A percentile compares a stretch with the other conserved stretches of the same genome.
phyloP scores from a whole-genome alignment of 2,329 filamentous ascomycete genomes.

The Beauveria bassiana region DNA sequence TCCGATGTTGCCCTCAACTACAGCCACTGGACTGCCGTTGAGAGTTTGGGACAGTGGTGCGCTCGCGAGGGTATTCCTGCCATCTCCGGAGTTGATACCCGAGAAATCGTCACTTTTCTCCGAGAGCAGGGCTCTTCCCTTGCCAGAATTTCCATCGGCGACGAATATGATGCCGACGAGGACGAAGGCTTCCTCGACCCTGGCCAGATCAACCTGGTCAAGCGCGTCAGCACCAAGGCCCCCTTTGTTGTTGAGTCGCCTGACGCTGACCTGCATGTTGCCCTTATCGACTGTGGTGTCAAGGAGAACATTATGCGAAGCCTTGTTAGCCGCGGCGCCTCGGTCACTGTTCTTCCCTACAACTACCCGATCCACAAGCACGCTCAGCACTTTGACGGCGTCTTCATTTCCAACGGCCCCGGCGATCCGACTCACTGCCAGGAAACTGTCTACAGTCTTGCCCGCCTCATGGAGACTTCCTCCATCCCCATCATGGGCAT shows the following conservation, averaged over 20 bases:
- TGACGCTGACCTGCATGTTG: slow-evolving; percentile 79
- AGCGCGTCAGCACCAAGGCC: slow-evolving; percentile 94
- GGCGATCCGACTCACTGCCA: slow-evolving; percentile 97
- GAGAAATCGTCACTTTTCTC: slow-evolving; percentile 90
- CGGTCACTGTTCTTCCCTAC: slow-evolving; percentile 90
- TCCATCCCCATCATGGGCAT: slow-evolving; percentile 95
- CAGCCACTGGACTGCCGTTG: slow-evolving; percentile 97
- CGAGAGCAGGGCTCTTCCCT: slow-evolving; percentile 96
- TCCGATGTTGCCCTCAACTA: slow-evolving; percentile 90
- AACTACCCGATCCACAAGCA: slow-evolving; percentile 98
- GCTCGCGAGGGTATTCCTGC: slow-evolving; percentile 91
- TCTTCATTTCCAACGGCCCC: slow-evolving; percentile 98
- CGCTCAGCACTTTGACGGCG: slow-evolving; percentile 92
- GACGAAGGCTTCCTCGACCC: slow-evolving; percentile 95
- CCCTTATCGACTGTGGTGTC: slow-evolving; percentile 94
- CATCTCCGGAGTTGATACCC: slow-evolving; percentile 94
- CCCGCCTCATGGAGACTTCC: slow-evolving; percentile 82
- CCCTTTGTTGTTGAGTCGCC: slow-evolving; percentile 90
- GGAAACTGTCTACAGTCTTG: slow-evolving; percentile 86
- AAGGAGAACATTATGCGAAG: slow-evolving; percentile 99
- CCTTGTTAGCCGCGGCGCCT: slow-evolving; percentile 83
- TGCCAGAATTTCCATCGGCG: slow-evolving; percentile 87
- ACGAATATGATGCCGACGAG: slow-evolving; percentile 97
- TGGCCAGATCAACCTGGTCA: slow-evolving; percentile 92
- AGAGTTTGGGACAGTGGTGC: slow-evolving; percentile 90